A percentile compares a stretch with the other conserved stretches of the same genome.
Conservation (phyloP, 179 eudicot genomes). For the Monotropa hypopitys region DNA sequence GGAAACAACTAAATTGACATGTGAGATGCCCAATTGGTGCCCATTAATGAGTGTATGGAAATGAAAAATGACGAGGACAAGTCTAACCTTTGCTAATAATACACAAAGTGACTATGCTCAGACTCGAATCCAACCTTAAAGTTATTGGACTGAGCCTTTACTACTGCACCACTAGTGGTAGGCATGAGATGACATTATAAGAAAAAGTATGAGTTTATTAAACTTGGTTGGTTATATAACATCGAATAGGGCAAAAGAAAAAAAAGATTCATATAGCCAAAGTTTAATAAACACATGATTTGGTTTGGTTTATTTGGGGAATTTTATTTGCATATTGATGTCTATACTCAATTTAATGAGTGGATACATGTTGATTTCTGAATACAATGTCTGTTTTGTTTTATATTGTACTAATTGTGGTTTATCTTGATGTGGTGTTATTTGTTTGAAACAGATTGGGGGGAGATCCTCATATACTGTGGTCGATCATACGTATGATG, state of each 20-base stretch:
- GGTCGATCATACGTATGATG: constrained; percentile 95
- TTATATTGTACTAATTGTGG: not conserved
- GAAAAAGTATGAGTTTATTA: not conserved
- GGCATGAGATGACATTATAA: not conserved
- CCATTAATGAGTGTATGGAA: too few relatives aligned
- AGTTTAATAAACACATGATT: too few relatives aligned
- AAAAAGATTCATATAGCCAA: not conserved
- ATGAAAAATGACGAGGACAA: too few relatives aligned
- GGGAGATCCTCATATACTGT: constrained; percentile 58
- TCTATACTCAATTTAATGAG: not conserved
- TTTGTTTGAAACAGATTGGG: constrained; percentile 22
- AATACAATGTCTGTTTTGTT: not conserved
- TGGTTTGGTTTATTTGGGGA: not conserved
- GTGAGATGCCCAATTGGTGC: too few relatives aligned
- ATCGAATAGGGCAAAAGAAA: not conserved
- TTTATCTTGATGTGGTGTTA: not conserved
- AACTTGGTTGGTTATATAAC: not conserved
- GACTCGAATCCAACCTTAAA: too few relatives aligned
- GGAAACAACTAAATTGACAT: not conserved
- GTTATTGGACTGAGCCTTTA: too few relatives aligned
- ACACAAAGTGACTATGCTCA: too few relatives aligned
- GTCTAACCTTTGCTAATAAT: too few relatives aligned
- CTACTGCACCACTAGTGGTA: too few relatives aligned
- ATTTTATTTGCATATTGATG: not conserved
- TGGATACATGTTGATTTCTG: not conserved